Conservation (phyloP, 2,329 filamentous ascomycete genomes). For the Cordyceps fumosorosea region DNA sequence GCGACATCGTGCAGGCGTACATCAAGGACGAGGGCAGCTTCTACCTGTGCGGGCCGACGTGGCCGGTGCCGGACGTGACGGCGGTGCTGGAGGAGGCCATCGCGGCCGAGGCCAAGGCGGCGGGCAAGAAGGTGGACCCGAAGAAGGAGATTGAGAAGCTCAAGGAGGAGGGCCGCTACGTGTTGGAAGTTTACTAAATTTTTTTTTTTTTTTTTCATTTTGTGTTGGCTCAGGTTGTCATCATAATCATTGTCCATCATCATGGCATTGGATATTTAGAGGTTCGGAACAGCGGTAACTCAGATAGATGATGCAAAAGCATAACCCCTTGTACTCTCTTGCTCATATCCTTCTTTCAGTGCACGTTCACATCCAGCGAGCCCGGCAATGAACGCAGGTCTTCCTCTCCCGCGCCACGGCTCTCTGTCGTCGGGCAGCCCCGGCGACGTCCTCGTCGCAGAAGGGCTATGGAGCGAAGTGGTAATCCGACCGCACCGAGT, state of each 20-base stretch:
- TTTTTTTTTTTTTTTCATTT: not conserved
- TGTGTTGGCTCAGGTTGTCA: not conserved
- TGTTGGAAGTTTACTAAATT: slow-evolving; percentile 86
- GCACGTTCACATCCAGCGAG: too few relatives aligned
- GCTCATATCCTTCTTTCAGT: too few relatives aligned
- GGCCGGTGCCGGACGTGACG: slow-evolving; percentile 96
- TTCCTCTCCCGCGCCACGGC: too few relatives aligned
- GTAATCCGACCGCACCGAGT: not conserved
- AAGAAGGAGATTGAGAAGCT: slow-evolving; percentile 92
- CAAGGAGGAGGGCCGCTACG: slow-evolving; percentile 91
- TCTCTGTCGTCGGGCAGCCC: too few relatives aligned
- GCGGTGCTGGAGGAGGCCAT: slow-evolving; percentile 92
- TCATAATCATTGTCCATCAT: not conserved
- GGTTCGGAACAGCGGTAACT: not conserved
- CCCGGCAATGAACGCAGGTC: too few relatives aligned
- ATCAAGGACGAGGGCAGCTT: slow-evolving; percentile 83
- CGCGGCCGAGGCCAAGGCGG: slow-evolving; percentile 60
- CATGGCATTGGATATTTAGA: not conserved
- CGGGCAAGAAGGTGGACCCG: slow-evolving; percentile 74
- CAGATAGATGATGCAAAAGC: not conserved
- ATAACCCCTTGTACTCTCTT: too few relatives aligned
- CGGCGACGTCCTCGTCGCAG: not conserved
- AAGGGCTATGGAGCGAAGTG: not conserved
- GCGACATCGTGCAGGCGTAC: slow-evolving; percentile 79
- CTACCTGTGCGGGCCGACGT: slow-evolving; percentile 96